Evolutionary conservation across 495 filamentous ascomycete species (phyloP).

Genomic region (Tirmania nivea): DNA sequence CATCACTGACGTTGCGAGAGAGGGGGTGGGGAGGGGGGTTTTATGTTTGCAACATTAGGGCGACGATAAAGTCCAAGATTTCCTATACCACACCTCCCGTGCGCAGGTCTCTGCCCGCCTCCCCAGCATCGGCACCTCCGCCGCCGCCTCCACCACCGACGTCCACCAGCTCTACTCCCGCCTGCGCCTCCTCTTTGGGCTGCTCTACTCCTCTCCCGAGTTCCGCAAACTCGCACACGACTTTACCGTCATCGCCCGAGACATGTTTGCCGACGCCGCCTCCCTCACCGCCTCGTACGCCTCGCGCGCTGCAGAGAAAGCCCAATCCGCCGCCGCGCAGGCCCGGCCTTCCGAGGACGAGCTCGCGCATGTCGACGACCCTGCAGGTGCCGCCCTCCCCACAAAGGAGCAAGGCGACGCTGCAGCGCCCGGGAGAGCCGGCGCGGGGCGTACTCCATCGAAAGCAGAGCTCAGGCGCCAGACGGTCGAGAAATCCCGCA

Average conservation of each 20-base stretch:
- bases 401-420: conserved; percentile 6
- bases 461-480: neutral
- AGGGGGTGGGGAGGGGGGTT: too few relatives aligned
- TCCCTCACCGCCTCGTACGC: conserved; percentile 10
- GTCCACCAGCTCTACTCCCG: neutral
- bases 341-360: conserved; percentile 3
- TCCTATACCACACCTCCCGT: conserved; percentile 17
- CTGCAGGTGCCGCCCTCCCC: conserved; percentile 2
- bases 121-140: conserved; percentile 7
- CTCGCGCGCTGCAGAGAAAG: conserved; percentile 5
- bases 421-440: neutral
- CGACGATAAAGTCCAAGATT: conserved; percentile 20
- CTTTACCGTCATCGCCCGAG: conserved; percentile 15
- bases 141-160: neutral
- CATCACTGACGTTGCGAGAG: too few relatives aligned
- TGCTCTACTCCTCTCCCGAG: conserved; percentile 17
- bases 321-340: conserved; percentile 9
- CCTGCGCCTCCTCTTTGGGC: conserved; percentile 7
- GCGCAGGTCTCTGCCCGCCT: conserved; percentile 6
- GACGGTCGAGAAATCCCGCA: conserved; percentile 11
- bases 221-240: conserved; percentile 13
- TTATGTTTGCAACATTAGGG: too few relatives aligned
- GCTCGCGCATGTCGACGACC: neutral
- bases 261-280: conserved; percentile 17
- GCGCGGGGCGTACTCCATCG: neutral